Conservation (phyloP, 106 monocot species). For the Vanilla planifolia region DNA sequence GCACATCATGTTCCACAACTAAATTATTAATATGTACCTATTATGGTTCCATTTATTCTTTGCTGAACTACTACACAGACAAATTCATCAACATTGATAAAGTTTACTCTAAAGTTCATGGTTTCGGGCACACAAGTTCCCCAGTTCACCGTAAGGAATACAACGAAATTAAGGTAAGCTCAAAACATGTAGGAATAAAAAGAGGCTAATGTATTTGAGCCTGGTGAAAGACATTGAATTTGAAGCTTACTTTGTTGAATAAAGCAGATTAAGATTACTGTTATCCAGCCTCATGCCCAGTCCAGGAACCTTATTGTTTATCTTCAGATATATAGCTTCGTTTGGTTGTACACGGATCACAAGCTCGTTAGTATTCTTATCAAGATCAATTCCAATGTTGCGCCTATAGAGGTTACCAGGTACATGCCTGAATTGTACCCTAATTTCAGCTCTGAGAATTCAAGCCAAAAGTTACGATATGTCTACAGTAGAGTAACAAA, state of each 20-base stretch:
- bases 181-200: no score
- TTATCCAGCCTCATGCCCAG: conserved; percentile 68
- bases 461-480: not conserved
- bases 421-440: conserved; percentile 84
- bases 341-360: conserved; percentile 82
- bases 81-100: no score
- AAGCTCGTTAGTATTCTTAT: conserved; percentile 74
- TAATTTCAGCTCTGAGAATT: conserved; percentile 63
- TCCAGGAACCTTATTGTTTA: conserved; percentile 85
- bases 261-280: conserved; percentile 75
- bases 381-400: conserved; percentile 56
- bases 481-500: not conserved
- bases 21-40: no score
- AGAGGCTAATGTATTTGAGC: no score
- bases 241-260: conserved; percentile 44
- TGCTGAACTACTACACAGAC: no score
- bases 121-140: no score
- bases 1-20: not conserved
- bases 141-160: no score
- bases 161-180: no score
- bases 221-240: conserved; percentile 6
- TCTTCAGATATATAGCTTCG: conserved; percentile 80
- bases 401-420: conserved; percentile 73
- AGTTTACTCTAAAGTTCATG: no score
- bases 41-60: no score